Conservation (phyloP, 2,329 filamentous ascomycete species). For the Trichophyton verrucosum region DNA sequence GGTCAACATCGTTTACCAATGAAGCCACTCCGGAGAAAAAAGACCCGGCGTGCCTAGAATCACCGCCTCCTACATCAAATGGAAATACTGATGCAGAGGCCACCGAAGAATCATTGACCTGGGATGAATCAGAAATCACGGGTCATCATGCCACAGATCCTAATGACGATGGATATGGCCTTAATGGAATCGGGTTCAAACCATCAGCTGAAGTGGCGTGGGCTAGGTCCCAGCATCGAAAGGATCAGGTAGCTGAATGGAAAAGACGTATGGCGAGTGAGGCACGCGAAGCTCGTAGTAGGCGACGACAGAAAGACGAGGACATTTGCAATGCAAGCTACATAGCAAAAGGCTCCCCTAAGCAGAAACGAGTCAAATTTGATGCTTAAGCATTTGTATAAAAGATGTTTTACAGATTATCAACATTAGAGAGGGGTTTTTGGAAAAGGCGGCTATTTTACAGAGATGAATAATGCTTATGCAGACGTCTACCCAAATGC, state of each 20-base stretch:
- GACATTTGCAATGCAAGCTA: constrained; percentile 18
- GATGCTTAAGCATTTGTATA: constrained; percentile 15
- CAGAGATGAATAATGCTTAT: constrained; percentile 6
- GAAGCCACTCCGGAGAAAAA: not conserved
- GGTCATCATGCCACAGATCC: constrained; percentile 45
- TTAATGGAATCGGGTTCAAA: constrained; percentile 52
- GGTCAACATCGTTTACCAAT: not conserved
- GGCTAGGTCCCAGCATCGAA: constrained; percentile 43
- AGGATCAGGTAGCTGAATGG: constrained; percentile 49
- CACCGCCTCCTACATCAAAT: not conserved
- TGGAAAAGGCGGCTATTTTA: constrained; percentile 3
- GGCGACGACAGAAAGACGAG: constrained; percentile 41
- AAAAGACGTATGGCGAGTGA: constrained; percentile 46
- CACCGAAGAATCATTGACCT: constrained; percentile 31
- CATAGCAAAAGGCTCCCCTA: constrained; percentile 18
- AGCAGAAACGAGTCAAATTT: constrained; percentile 33
- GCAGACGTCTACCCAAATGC: not conserved
- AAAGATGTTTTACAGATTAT: not conserved
- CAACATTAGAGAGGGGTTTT: not conserved
- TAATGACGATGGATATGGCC: constrained; percentile 50
- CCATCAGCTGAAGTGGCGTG: constrained; percentile 49
- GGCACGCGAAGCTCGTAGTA: constrained; percentile 36
- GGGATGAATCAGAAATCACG: constrained; percentile 52
- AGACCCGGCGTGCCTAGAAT: not conserved
- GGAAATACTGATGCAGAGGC: constrained; percentile 6